Evolutionary conservation across 2,329 filamentous ascomycete genomes (phyloP).

Genomic region (Phoma sp.): DNA sequence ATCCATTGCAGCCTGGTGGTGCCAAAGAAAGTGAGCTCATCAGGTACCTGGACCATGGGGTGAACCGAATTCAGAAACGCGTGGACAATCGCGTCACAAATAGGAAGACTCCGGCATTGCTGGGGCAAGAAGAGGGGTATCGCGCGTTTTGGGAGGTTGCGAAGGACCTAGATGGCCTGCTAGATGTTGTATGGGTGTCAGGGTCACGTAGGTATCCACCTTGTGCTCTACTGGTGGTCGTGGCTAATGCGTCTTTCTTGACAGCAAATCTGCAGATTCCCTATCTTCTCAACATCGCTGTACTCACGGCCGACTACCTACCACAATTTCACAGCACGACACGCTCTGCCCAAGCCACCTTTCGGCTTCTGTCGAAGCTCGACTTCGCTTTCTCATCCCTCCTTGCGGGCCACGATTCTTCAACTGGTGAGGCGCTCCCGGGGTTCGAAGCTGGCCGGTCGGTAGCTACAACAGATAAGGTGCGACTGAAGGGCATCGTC

Average conservation of each 20-base stretch:
- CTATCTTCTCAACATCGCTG: constrained; percentile 79
- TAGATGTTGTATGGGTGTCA: constrained; percentile 85
- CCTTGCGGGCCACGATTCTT: constrained; percentile 69
- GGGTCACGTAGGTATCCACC: constrained; percentile 73
- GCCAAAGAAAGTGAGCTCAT: constrained; percentile 65
- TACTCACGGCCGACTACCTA: constrained; percentile 74
- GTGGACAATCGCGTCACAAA: constrained; percentile 45
- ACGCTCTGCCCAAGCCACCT: constrained; percentile 68
- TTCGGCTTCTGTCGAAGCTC: constrained; percentile 75
- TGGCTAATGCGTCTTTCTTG: constrained; percentile 2
- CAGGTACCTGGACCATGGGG: constrained; percentile 60
- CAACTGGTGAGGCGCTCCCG: constrained; percentile 69
- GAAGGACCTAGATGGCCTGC: constrained; percentile 73
- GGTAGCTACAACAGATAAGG: constrained; percentile 85
- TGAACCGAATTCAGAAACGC: constrained; percentile 44
- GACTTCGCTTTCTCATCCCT: constrained; percentile 84
- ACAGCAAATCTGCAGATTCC: constrained; percentile 80
- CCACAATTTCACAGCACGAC: constrained; percentile 73
- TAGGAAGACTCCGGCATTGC: constrained; percentile 55
- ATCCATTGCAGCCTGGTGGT: constrained; percentile 62
- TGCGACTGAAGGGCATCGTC: constrained; percentile 81
- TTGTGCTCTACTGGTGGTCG: too few relatives aligned
- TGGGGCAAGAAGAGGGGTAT: constrained; percentile 58
- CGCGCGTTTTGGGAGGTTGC: constrained; percentile 72
- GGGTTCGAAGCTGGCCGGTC: constrained; percentile 69